These are phyloP conservation scores for Phialophora chinensis DNA, from an alignment of 2,329 filamentous ascomycete species.

Conservation along the genomic window DNA sequence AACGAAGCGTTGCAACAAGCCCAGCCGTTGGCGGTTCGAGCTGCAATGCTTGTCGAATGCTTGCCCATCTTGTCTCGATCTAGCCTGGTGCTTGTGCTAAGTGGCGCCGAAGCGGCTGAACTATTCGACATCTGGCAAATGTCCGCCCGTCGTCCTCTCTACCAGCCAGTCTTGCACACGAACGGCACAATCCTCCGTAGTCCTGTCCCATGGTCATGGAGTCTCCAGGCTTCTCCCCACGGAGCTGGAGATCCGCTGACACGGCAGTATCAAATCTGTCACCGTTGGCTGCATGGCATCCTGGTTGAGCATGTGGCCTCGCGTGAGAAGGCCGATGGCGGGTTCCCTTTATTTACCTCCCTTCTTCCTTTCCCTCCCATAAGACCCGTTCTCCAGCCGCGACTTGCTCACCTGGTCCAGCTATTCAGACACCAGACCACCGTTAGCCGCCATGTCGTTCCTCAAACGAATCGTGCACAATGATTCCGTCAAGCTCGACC, in stretches of 20 bases:
- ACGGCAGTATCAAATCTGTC: slow-evolving; percentile 8
- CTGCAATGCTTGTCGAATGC: slow-evolving; percentile 20
- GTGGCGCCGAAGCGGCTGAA: slow-evolving; percentile 9
- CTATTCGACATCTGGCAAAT: slow-evolving; percentile 27
- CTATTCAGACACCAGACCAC: not conserved
- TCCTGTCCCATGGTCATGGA: slow-evolving; percentile 16
- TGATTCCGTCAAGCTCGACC: slow-evolving; percentile 72
- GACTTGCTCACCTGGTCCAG: not conserved
- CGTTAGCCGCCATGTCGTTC: slow-evolving; percentile 42
- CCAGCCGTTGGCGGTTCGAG: not conserved
- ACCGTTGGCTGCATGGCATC: slow-evolving; percentile 11
- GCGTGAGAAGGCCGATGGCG: slow-evolving; percentile 14
- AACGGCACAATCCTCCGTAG: not conserved
- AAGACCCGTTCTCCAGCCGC: slow-evolving; percentile 5
- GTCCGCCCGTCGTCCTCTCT: slow-evolving; percentile 9
- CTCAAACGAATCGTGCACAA: slow-evolving; percentile 68
- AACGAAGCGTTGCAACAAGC: slow-evolving; percentile 24
- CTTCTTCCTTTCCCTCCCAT: not conserved
- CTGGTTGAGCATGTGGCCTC: slow-evolving; percentile 23
- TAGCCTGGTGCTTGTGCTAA: slow-evolving; percentile 12
- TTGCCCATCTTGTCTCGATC: slow-evolving; percentile 28
- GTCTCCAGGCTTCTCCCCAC: slow-evolving; percentile 12
- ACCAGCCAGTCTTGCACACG: slow-evolving; percentile 3
- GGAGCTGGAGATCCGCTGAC: slow-evolving; percentile 26
- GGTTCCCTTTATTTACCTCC: slow-evolving; percentile 16